A percentile compares a stretch with the other conserved stretches of the same genome.
Evolutionary conservation across 805 yeast genomes (phyloP).

Genomic region (Candida sanyiensis): DNA sequence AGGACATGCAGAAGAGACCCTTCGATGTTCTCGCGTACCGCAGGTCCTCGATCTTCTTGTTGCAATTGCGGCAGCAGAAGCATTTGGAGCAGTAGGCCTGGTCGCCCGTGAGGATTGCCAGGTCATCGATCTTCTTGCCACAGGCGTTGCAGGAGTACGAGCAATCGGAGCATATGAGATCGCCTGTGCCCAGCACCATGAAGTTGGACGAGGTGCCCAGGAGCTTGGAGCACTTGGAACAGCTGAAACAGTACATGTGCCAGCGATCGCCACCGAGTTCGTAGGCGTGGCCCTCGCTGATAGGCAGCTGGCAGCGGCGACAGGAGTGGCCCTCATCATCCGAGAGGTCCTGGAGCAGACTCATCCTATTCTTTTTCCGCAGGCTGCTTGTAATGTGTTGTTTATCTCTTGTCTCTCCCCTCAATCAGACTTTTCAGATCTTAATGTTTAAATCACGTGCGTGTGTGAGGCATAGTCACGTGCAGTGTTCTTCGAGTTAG

Average conservation of each 20-base stretch:
- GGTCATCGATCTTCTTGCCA: conserved; percentile 79
- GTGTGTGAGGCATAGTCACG: not conserved
- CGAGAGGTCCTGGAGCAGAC: conserved; percentile 3
- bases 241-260: conserved; percentile 90
- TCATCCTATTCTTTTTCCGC: not conserved
- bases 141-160: conserved; percentile 88
- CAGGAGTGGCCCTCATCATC: conserved; percentile 8
- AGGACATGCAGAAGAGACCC: conserved; percentile 87
- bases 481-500: too few species aligned
- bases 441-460: not conserved
- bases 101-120: conserved; percentile 92
- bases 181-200: conserved; percentile 88
- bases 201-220: conserved; percentile 87
- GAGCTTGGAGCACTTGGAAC: conserved; percentile 74
- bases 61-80: conserved; percentile 85
- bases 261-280: conserved; percentile 92
- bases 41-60: conserved; percentile 77
- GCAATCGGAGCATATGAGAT: conserved; percentile 83
- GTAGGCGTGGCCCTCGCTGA: conserved; percentile 89
- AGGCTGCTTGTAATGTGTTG: not conserved
- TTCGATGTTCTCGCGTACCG: conserved; percentile 89
- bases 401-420: not conserved
- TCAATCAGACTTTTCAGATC: not conserved
- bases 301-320: conserved; percentile 43
- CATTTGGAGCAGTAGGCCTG: conserved; percentile 91